Base-by-base conservation (phyloP, 805 yeast genomes). In the Metschnikowia noctiluminum region DNA sequence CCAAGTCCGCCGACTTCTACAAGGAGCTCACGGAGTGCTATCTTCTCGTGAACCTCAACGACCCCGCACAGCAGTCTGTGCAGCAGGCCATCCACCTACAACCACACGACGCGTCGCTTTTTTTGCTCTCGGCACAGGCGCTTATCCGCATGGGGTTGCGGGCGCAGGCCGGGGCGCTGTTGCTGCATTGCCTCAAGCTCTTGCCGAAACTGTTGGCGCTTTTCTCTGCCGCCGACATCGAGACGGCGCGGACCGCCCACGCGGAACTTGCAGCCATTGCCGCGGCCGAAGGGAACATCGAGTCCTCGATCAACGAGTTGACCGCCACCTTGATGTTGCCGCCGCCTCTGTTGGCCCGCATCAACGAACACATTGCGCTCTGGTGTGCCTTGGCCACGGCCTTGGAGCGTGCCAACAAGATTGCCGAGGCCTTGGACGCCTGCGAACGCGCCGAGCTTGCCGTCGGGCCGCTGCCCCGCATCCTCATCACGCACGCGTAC, bases 221-320 rank as follows among this genome's bases (percentile, higher is more conserved):
- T 39, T 57, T 69, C 43, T 49, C 62, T 7, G 37, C 57, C 1
- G 59, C 61, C 5, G 79, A 74, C 40, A 60, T 77, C n/a, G 77
- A 76, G 45, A 68, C 77, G 1, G 77, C 80, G 0, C 66, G 83
- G 46, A 68, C 75, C 13, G 76, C 78, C 2, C 84, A 80, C 62
- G 74, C 79, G 4, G 82, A 80, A 55, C 63, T 82, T 41, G 85
- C 84, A 0, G 76, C 78, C 5, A 66, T 81, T n/a, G 78, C 80
- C 2, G 73, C 78, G 1, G 69, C 75, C 7, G 78, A 79, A 28
- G 77, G 77, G 14, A 74, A 80, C 55, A 65, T 74, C 35, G 81
- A 79, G 46, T 56, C 65, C 42, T 77, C 81, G n/a, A 70, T 74
- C 9, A 61, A 69, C 8, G 85, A 82, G 58, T 58, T 81, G 36